phyloP scores from a whole-genome alignment of 2,329 filamentous ascomycete genomes.

The Sphaerulina vaccinii region DNA sequence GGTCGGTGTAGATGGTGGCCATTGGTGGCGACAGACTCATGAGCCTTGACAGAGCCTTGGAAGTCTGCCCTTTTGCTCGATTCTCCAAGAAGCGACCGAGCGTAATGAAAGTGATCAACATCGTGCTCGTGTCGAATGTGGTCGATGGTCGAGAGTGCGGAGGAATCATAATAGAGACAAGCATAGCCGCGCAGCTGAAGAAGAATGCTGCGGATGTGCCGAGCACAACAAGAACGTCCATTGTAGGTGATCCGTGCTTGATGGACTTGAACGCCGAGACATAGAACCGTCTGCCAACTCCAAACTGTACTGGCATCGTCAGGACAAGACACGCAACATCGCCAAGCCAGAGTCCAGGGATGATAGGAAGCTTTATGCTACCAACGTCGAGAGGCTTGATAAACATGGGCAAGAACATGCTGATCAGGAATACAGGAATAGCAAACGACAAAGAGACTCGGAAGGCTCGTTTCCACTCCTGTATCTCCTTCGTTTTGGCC shows the following conservation, averaged over 20 bases:
- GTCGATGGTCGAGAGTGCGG: conserved; percentile 81
- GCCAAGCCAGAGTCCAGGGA: conserved; percentile 79
- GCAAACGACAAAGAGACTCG: conserved; percentile 75
- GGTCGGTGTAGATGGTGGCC: conserved; percentile 93
- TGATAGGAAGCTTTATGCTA: conserved; percentile 58
- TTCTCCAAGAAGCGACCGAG: conserved; percentile 92
- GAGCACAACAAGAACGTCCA: conserved; percentile 94
- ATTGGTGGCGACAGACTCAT: conserved; percentile 97
- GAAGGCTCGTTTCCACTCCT: conserved; percentile 85
- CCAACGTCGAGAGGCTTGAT: conserved; percentile 76
- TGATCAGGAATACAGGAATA: conserved; percentile 84
- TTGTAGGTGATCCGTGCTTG: conserved; percentile 86
- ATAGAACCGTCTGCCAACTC: conserved; percentile 93
- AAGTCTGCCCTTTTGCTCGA: conserved; percentile 91
- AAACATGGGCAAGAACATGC: conserved; percentile 92
- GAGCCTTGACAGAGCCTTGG: conserved; percentile 83
- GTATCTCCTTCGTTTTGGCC: conserved; percentile 93
- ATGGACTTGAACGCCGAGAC: conserved; percentile 88
- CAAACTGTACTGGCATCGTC: conserved; percentile 93
- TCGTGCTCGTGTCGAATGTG: conserved; percentile 96
- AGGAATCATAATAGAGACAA: conserved; percentile 70
- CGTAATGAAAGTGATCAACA: conserved; percentile 95
- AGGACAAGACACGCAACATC: conserved; percentile 80
- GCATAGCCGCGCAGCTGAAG: conserved; percentile 86
- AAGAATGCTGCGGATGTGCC: conserved; percentile 96